phyloP scores from a whole-genome alignment of 2,329 filamentous ascomycete species.

The Neonectria magnoliae region DNA sequence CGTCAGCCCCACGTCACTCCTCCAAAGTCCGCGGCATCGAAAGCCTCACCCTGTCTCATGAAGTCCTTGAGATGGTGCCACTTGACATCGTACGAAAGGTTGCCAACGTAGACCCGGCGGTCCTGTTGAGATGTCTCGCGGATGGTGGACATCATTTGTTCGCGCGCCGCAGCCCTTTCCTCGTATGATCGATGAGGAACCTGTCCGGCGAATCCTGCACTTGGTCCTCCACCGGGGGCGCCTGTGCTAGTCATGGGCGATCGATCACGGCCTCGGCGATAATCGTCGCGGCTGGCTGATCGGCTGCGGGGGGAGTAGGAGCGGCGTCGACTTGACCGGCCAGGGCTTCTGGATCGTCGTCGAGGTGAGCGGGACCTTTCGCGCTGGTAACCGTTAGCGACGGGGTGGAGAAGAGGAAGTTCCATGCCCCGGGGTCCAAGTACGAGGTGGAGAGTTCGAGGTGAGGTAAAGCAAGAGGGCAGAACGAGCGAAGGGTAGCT shows the following conservation, averaged over 20 bases:
- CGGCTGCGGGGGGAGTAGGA: conserved; percentile 84
- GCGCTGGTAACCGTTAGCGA: conserved; percentile 66
- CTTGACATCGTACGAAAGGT: conserved; percentile 99
- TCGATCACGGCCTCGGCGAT: conserved; percentile 78
- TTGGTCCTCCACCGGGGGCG: conserved; percentile 75
- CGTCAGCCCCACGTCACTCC: conserved; percentile 52
- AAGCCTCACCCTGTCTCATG: conserved; percentile 93
- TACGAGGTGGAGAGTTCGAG: conserved; percentile 19
- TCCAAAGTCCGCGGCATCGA: conserved; percentile 39
- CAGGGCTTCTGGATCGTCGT: conserved; percentile 86
- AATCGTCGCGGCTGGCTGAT: conserved; percentile 79
- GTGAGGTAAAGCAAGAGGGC: conserved; percentile 24
- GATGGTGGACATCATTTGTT: conserved; percentile 95
- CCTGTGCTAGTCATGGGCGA: conserved; percentile 86
- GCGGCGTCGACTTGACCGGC: conserved; percentile 73
- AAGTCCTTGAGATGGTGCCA: conserved; percentile 99
- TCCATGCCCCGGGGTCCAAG: conserved; percentile 31
- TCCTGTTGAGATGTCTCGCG: conserved; percentile 97
- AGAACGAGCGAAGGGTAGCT: conserved; percentile 9
- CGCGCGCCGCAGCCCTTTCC: conserved; percentile 83
- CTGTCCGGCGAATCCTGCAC: conserved; percentile 69
- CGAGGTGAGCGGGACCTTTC: conserved; percentile 85
- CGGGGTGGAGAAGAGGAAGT: conserved; percentile 16
- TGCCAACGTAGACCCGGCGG: conserved; percentile 98
- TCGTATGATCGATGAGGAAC: conserved; percentile 79